Conservation (phyloP, 768 basidiomycete species). For the Termitomyces eurrhizus region DNA sequence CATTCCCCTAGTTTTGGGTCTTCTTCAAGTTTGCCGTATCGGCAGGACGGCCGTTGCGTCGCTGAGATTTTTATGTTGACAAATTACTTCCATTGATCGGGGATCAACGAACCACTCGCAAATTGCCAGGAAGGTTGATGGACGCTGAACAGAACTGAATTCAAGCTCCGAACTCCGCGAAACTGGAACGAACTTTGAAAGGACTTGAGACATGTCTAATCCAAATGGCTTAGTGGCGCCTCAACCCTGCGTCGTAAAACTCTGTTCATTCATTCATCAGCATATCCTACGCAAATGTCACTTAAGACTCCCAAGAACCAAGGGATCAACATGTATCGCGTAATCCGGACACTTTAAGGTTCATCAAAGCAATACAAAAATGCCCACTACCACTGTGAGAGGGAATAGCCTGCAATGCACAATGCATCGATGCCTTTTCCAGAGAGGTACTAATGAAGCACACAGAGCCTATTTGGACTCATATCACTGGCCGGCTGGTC, state of each 20-base stretch:
- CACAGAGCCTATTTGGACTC: not conserved
- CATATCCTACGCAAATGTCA: not conserved
- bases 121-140: conserved; percentile 23
- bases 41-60: conserved; percentile 30
- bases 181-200: conserved; percentile 5
- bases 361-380: not conserved
- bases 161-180: conserved; percentile 21
- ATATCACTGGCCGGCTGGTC: not conserved
- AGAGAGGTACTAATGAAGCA: not conserved
- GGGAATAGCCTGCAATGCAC: not conserved
- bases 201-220: conserved; percentile 13
- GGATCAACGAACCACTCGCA: conserved; percentile 48
- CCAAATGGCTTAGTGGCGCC: conserved; percentile 36
- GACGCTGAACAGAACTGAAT: conserved; percentile 10
- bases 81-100: conserved; percentile 52
- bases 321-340: not conserved
- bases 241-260: conserved; percentile 3
- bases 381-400: not conserved
- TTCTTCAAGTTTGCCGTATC: conserved; percentile 14
- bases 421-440: not conserved
- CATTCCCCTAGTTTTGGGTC: conserved; percentile 14
- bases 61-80: conserved; percentile 22
- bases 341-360: not conserved
- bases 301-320: not conserved
- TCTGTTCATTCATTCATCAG: not conserved